phyloP scores from a whole-genome alignment of 2,329 filamentous ascomycete genomes.

The Ascochyta koolunga region DNA sequence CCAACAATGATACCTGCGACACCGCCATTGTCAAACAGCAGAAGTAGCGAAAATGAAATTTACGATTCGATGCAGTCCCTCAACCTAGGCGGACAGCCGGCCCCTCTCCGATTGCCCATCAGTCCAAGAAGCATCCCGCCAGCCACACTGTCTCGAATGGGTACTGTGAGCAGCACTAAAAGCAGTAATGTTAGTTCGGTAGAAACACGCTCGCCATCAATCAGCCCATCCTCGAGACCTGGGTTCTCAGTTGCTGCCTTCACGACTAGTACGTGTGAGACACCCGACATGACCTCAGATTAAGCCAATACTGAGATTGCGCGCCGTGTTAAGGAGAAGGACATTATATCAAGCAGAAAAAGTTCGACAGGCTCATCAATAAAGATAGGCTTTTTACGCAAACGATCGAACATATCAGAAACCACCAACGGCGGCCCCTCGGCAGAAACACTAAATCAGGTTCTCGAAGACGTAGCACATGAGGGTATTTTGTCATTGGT shows the following conservation, averaged over 20 bases:
- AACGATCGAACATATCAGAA: slow-evolving; percentile 13
- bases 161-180: slow-evolving; percentile 15
- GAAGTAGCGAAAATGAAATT: slow-evolving; percentile 18
- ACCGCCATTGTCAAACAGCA: slow-evolving; percentile 21
- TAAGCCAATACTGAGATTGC: slow-evolving; percentile 22
- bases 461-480: slow-evolving; percentile 23
- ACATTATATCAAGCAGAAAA: slow-evolving; percentile 12
- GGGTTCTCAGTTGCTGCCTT: slow-evolving; percentile 20
- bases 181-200: slow-evolving; percentile 16
- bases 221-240: slow-evolving; percentile 13
- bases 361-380: slow-evolving; percentile 5
- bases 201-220: background rate
- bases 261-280: slow-evolving; percentile 13
- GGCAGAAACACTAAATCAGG: slow-evolving; percentile 12
- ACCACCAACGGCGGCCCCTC: slow-evolving; percentile 3
- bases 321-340: slow-evolving; percentile 14
- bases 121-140: slow-evolving; percentile 5
- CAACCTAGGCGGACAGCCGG: slow-evolving; percentile 5
- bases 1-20: slow-evolving; percentile 17
- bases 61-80: slow-evolving; percentile 21
- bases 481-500: slow-evolving; percentile 23
- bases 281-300: slow-evolving; percentile 15
- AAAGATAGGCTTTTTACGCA: slow-evolving; percentile 21
- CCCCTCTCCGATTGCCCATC: slow-evolving; percentile 6
- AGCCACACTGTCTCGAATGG: slow-evolving; percentile 15